phyloP scores from a whole-genome alignment of 164 flowering plant genomes.

The Sedum album region DNA sequence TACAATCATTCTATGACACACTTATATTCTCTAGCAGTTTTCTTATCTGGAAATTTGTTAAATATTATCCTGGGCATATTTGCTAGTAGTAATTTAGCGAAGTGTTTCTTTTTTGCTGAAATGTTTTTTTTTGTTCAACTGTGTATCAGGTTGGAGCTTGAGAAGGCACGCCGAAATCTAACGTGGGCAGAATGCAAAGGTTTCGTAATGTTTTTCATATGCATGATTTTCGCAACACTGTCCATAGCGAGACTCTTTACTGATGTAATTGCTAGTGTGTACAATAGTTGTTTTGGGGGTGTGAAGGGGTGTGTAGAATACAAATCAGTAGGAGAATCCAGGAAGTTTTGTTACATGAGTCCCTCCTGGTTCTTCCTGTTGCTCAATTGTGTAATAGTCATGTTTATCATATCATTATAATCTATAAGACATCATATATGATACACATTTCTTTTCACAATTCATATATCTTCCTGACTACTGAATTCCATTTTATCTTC shows the following conservation, averaged over 20 bases:
- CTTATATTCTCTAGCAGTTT: too few relatives aligned
- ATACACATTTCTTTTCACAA: background rate
- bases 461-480: background rate
- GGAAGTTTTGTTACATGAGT: slow-evolving; percentile 50
- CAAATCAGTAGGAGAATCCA: slow-evolving; percentile 31
- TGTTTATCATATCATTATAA: slow-evolving; percentile 45
- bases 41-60: background rate
- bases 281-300: slow-evolving; percentile 12
- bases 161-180: slow-evolving; percentile 42
- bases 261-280: slow-evolving; percentile 35
- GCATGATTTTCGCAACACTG: slow-evolving; percentile 45
- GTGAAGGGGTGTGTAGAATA: slow-evolving; percentile 5
- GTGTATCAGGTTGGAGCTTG: slow-evolving; percentile 60
- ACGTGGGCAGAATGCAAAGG: slow-evolving; percentile 66
- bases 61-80: background rate
- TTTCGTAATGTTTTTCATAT: slow-evolving; percentile 39
- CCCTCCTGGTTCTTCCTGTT: slow-evolving; percentile 42
- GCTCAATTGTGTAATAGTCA: slow-evolving; percentile 23
- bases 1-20: background rate
- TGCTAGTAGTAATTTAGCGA: background rate
- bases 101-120: background rate
- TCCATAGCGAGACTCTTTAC: slow-evolving; percentile 37
- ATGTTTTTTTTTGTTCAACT: background rate
- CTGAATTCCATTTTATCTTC: too few relatives aligned
- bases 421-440: background rate